Evolutionary conservation across 1,284 basidiomycete genomes (phyloP).

Genomic region (Sporisorium sorghi): DNA sequence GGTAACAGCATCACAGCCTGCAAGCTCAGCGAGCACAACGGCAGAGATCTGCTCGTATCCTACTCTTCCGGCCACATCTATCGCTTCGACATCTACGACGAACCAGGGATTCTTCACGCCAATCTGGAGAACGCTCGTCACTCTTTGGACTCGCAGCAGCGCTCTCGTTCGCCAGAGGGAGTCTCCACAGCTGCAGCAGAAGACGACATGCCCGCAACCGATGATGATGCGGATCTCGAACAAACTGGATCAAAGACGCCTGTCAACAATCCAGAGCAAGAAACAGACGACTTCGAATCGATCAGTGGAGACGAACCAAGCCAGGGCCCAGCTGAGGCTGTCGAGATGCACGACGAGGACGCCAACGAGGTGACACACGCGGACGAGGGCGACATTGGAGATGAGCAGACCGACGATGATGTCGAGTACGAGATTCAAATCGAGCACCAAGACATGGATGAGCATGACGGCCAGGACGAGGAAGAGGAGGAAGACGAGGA

Average conservation of each 20-base stretch:
- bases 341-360: not conserved
- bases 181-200: not conserved
- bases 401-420: constrained; percentile 1
- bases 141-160: constrained; percentile 15
- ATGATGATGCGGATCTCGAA: constrained; percentile 3
- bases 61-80: constrained; percentile 63
- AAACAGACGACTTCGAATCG: not conserved
- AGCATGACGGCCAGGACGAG: too few species aligned
- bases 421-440: too few species aligned
- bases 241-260: not conserved
- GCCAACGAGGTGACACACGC: constrained; percentile 10
- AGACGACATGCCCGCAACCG: not conserved
- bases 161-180: too few species aligned
- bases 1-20: constrained; percentile 63
- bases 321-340: not conserved
- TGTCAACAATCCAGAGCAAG: not conserved
- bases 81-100: constrained; percentile 65
- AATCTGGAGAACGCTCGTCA: constrained; percentile 21
- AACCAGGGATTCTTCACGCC: constrained; percentile 41
- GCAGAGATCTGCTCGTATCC: constrained; percentile 62
- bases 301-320: not conserved
- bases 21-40: constrained; percentile 60
- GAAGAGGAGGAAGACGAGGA: too few species aligned
- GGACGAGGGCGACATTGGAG: not conserved
- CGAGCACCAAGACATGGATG: too few species aligned